Conservation (phyloP, 2,329 filamentous ascomycete species). For the Penicillium rolfsii region DNA sequence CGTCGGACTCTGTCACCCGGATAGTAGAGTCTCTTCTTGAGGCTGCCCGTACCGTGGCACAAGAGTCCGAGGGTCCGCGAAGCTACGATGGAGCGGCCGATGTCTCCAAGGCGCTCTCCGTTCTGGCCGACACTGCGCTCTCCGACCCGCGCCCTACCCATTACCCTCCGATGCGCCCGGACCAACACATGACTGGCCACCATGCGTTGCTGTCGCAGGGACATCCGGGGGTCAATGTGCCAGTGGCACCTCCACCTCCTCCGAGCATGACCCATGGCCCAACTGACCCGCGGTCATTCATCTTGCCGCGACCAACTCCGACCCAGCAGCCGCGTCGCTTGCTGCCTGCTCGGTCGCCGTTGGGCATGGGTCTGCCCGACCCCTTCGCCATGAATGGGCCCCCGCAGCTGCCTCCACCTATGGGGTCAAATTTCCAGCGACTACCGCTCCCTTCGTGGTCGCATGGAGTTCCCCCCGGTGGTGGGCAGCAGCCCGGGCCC, state of each 20-base stretch:
- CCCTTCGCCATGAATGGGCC: conserved; percentile 42
- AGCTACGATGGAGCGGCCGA: conserved; percentile 18
- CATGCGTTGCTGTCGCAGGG: conserved; percentile 37
- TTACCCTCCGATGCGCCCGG: conserved; percentile 49
- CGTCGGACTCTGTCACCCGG: conserved; percentile 29
- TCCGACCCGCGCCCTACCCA: conserved; percentile 16
- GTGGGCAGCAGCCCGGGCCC: conserved; percentile 2
- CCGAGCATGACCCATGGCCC: conserved; percentile 30
- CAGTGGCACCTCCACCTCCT: conserved; percentile 16
- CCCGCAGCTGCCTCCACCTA: conserved; percentile 46
- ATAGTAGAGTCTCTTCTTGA: conserved; percentile 35
- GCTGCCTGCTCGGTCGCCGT: conserved; percentile 41
- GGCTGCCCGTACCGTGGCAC: conserved; percentile 33
- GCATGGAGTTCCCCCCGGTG: conserved; percentile 6
- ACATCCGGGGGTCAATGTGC: conserved; percentile 9
- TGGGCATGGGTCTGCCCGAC: conserved; percentile 42
- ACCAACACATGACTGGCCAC: conserved; percentile 51
- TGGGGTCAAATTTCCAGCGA: conserved; percentile 43
- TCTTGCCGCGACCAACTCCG: conserved; percentile 27
- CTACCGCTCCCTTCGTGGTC: conserved; percentile 34
- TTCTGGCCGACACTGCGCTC: conserved; percentile 41
- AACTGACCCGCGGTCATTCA: conserved; percentile 39
- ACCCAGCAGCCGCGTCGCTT: conserved; percentile 42
- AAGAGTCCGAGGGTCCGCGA: conserved; percentile 7
- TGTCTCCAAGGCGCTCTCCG: conserved; percentile 35